A percentile compares a stretch with the other conserved stretches of the same genome.
Evolutionary conservation across 306 rosid species (phyloP).

Genomic region (Fragaria ananassa): DNA sequence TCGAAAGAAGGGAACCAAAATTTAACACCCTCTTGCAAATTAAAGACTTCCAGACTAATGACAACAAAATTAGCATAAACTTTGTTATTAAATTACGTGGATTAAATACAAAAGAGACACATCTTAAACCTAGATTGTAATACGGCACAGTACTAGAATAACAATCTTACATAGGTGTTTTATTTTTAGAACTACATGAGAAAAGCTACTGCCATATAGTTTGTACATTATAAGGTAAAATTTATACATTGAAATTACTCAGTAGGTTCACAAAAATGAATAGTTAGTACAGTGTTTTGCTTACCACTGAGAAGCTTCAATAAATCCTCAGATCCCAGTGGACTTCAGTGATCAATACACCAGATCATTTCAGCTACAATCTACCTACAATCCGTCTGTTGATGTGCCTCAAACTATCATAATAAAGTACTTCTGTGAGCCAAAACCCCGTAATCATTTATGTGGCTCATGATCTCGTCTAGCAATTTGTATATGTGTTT

Average conservation of each 20-base stretch:
- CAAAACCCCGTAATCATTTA: conserved; percentile 17
- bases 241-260: background rate
- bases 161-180: background rate
- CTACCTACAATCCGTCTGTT: background rate
- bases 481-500: conserved; percentile 24
- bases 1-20: background rate
- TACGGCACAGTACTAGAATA: background rate
- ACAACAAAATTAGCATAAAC: background rate
- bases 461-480: conserved; percentile 25
- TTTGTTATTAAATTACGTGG: background rate
- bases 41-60: background rate
- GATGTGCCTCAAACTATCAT: background rate
- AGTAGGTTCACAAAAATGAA: background rate
- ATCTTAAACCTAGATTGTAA: background rate
- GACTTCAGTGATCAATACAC: background rate
- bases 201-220: background rate
- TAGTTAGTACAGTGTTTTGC: background rate
- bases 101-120: background rate
- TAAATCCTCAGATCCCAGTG: background rate
- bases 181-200: background rate
- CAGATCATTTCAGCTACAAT: background rate
- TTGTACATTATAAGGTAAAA: background rate
- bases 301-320: conserved; percentile 5
- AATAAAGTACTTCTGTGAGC: background rate
- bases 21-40: background rate